Evolutionary conservation across 1,139 yeast genomes (phyloP).

Genomic region (Saccharomyces hybrid): DNA sequence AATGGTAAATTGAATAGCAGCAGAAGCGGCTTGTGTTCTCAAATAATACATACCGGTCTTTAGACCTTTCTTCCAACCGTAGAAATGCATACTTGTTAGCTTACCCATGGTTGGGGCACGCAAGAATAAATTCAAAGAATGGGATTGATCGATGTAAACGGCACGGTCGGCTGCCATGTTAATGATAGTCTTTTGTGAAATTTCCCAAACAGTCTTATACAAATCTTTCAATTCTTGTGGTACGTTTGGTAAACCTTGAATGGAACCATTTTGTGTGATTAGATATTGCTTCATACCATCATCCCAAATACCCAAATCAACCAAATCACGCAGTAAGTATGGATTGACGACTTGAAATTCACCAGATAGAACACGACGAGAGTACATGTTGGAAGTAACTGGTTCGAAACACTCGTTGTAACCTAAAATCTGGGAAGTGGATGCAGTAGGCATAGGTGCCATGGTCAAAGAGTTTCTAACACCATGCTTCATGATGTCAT

Average conservation of each 20-base stretch:
- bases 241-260: slow-evolving; percentile 64
- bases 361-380: slow-evolving; percentile 80
- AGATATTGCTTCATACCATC: slow-evolving; percentile 72
- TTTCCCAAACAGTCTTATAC: slow-evolving; percentile 96
- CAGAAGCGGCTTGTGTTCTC: slow-evolving; percentile 88
- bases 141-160: slow-evolving; percentile 90
- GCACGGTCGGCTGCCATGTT: slow-evolving; percentile 95
- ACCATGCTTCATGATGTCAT: slow-evolving; percentile 50
- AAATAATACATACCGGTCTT: slow-evolving; percentile 97
- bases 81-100: slow-evolving; percentile 90
- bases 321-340: slow-evolving; percentile 70
- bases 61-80: slow-evolving; percentile 94
- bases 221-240: slow-evolving; percentile 69
- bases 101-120: slow-evolving; percentile 83
- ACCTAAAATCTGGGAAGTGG: slow-evolving; percentile 84
- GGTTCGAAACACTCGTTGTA: slow-evolving; percentile 91
- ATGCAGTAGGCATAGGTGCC: slow-evolving; percentile 96
- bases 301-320: slow-evolving; percentile 76
- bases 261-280: slow-evolving; percentile 74
- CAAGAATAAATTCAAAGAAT: slow-evolving; percentile 75
- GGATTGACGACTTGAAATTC: slow-evolving; percentile 84
- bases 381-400: slow-evolving; percentile 75
- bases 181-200: slow-evolving; percentile 75
- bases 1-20: slow-evolving; percentile 84
- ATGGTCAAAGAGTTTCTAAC: slow-evolving; percentile 73